Percentiles rank a stretch among this genome's conserved stretches.
phyloP scores from a whole-genome alignment of 441 rosid species.

The Adansonia madagascariensis region DNA sequence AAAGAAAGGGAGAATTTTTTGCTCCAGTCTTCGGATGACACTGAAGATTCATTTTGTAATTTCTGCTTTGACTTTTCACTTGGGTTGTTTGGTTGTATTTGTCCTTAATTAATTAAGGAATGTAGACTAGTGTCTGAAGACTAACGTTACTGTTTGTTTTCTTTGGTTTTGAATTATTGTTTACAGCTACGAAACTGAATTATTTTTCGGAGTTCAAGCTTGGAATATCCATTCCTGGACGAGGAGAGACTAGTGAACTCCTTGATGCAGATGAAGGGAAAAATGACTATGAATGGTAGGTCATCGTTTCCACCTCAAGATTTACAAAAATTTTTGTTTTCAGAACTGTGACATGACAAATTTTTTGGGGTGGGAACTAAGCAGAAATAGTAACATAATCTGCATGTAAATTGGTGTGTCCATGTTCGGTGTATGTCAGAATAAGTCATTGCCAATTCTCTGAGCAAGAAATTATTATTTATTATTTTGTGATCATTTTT shows the following conservation, averaged over 20 bases:
- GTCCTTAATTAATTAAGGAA: constrained; percentile 9
- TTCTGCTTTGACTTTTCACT: constrained; percentile 31
- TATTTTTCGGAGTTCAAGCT: constrained; percentile 79
- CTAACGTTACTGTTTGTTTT: constrained; percentile 30
- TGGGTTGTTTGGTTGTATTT: constrained; percentile 24
- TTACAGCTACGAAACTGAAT: constrained; percentile 79
- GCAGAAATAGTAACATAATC: constrained; percentile 14
- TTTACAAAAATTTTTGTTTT: constrained; percentile 13
- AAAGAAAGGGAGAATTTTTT: constrained; percentile 81
- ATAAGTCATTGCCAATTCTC: constrained; percentile 17
- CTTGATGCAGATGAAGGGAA: constrained; percentile 87
- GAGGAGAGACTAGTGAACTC: constrained; percentile 87
- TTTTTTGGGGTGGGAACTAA: constrained; percentile 22
- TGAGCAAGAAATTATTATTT: neutral
- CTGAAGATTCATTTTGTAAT: constrained; percentile 89
- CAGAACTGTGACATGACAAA: neutral
- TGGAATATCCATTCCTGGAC: constrained; percentile 36
- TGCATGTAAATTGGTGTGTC: neutral
- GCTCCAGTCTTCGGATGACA: constrained; percentile 78
- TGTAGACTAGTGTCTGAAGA: constrained; percentile 23
- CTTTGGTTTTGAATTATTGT: constrained; percentile 31
- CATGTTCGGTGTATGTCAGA: neutral
- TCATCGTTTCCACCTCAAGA: neutral
- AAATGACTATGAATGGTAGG: constrained; percentile 98
- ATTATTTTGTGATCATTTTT: neutral